Evolutionary conservation across 345 rosid genomes (phyloP).

Genomic region (Ailanthus altissimus): DNA sequence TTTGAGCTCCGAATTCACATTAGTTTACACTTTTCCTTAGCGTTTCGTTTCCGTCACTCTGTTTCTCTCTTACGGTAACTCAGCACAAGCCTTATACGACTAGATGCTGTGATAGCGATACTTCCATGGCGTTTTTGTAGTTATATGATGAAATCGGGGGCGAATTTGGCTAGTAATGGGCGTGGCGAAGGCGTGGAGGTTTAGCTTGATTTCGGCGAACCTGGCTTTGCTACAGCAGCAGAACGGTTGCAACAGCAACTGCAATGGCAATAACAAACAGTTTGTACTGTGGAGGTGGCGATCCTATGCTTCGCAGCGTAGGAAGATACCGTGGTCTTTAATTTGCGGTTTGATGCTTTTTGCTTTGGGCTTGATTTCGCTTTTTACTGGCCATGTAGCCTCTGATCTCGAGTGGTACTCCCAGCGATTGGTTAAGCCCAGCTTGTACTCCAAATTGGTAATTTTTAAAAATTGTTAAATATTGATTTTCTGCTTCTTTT

Average conservation of each 20-base stretch:
- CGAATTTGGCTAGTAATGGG: constrained; percentile 42
- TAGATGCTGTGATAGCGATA: neutral
- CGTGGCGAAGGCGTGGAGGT: constrained; percentile 55
- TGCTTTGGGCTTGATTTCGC: constrained; percentile 81
- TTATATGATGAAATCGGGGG: constrained; percentile 40
- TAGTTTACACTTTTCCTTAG: constrained; percentile 11
- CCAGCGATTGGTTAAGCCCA: constrained; percentile 64
- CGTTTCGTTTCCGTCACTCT: neutral
- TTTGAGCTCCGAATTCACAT: neutral
- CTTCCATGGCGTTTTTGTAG: constrained; percentile 37
- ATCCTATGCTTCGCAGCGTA: constrained; percentile 43
- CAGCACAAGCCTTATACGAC: neutral
- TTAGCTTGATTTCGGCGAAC: constrained; percentile 50
- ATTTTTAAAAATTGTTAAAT: neutral
- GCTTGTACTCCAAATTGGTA: constrained; percentile 63
- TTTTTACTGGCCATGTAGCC: constrained; percentile 89
- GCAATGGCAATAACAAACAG: constrained; percentile 29
- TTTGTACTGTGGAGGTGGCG: constrained; percentile 47
- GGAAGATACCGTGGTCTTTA: constrained; percentile 59
- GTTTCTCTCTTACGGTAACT: neutral
- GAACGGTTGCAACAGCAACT: constrained; percentile 29
- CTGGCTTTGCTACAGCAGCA: constrained; percentile 64
- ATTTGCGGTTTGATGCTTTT: constrained; percentile 89
- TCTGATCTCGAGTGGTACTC: constrained; percentile 98
- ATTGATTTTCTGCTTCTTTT: neutral